Conservation (phyloP, 2,329 filamentous ascomycete genomes). For the Epichloe sp. region DNA sequence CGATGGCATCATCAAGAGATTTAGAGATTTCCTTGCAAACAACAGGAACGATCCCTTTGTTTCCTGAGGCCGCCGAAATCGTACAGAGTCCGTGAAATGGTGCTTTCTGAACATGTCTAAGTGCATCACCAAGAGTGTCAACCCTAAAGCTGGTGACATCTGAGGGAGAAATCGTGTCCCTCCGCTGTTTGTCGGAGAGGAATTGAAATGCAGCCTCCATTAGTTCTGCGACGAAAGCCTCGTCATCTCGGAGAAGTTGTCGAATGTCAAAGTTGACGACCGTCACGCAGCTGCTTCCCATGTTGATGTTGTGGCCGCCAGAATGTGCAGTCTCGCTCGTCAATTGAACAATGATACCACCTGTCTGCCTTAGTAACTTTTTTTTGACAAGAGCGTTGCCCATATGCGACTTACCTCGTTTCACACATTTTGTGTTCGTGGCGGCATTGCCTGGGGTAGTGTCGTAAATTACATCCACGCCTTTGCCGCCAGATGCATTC, state of each 20-base stretch:
- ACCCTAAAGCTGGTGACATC: slow-evolving; percentile 9
- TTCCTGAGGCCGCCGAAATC: slow-evolving; percentile 7
- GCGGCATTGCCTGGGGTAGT: slow-evolving; percentile 24
- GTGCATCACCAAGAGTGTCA: slow-evolving; percentile 13
- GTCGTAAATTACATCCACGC: slow-evolving; percentile 33
- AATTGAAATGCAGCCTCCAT: slow-evolving; percentile 11
- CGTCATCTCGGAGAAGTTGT: slow-evolving; percentile 19
- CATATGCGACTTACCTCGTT: slow-evolving; percentile 17
- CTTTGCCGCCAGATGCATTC: slow-evolving; percentile 17
- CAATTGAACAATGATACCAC: slow-evolving; percentile 22
- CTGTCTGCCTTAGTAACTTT: slow-evolving; percentile 7
- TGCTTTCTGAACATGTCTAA: slow-evolving; percentile 13
- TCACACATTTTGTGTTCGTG: slow-evolving; percentile 21
- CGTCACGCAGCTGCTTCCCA: slow-evolving; percentile 11
- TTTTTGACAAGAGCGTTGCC: background rate
- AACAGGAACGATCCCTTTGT: slow-evolving; percentile 11
- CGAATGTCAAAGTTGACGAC: slow-evolving; percentile 21
- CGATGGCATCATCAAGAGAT: slow-evolving; percentile 19
- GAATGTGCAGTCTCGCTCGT: slow-evolving; percentile 12
- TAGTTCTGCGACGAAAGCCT: slow-evolving; percentile 17
- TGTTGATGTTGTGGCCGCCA: background rate
- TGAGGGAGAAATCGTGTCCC: background rate
- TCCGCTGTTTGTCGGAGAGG: background rate
- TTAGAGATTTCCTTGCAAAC: slow-evolving; percentile 11
- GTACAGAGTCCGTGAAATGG: slow-evolving; percentile 15